Conservation (phyloP, 768 basidiomycete genomes). For the Leccinum uliginosum region DNA sequence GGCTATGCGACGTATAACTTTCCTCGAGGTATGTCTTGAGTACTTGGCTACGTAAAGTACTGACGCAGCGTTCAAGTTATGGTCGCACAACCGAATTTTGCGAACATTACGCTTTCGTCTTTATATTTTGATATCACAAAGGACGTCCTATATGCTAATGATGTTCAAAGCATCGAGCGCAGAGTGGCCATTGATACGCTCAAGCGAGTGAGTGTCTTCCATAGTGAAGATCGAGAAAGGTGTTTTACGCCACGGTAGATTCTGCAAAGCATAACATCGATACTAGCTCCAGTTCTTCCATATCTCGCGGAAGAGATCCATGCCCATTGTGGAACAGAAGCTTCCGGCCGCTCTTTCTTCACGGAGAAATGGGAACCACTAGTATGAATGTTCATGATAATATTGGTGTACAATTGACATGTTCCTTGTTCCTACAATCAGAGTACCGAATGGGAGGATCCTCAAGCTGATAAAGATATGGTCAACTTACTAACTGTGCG, state of each 20-base stretch:
- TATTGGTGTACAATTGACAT: neutral
- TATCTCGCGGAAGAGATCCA: constrained; percentile 90
- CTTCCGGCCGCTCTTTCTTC: constrained; percentile 56
- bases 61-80: constrained; percentile 49
- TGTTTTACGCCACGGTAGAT: constrained; percentile 38
- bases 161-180: constrained; percentile 46
- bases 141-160: constrained; percentile 81
- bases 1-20: constrained; percentile 77
- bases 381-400: constrained; percentile 39
- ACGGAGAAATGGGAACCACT: constrained; percentile 59
- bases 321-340: constrained; percentile 17
- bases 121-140: constrained; percentile 92
- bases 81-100: constrained; percentile 67
- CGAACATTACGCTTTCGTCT: constrained; percentile 80
- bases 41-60: neutral
- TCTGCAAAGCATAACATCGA: constrained; percentile 58
- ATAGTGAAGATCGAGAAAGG: neutral
- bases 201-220: constrained; percentile 46
- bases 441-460: constrained; percentile 62
- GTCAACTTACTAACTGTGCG: constrained; percentile 55
- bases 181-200: constrained; percentile 67
- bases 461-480: constrained; percentile 59
- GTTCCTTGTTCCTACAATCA: constrained; percentile 21
- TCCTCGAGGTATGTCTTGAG: constrained; percentile 56
- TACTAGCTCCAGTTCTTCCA: constrained; percentile 83